Evolutionary conservation across 2,329 filamentous ascomycete genomes (phyloP), one percentile per base, ranked within the genome.

Genomic region (Alternaria triticimaculans): DNA sequence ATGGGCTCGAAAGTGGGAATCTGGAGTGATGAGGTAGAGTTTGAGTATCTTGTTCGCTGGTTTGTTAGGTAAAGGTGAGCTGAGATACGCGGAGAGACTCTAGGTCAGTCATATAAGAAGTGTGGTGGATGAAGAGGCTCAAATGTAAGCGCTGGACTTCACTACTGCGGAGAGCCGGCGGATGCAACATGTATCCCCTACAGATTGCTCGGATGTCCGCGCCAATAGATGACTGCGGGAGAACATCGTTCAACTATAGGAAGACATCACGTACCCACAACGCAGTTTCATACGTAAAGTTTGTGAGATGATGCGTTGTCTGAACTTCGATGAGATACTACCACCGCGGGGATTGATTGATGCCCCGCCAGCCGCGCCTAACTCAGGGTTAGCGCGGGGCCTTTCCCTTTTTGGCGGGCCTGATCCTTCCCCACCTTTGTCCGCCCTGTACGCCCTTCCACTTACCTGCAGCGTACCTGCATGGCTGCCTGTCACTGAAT

Each of bases 151-250:
- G 37, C 44, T 65, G 46, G 64, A 50, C 51, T 62, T 54, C 43
- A 49, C 54, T 20, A 63, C 25, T 72, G 72, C 68, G 73, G 73
- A 76, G 73, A 75, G 71, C 72, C 73, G 73, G 58, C 37, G 49
- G 49, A 49, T 30, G 53, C 49, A 15, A 33, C 37, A 41, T 41
- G 37, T 18, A 3, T 41, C 0, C 37, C 37, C 26, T 61, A 37
- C 58, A 46, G 43, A 6, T 48, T 14, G 41, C 23, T 26, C 44
- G 51, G 45, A 62, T 1, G 37, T 43, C 33, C 33, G 53, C 53
- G 25, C 25, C 53, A 44, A 43, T 25, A 2, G 49, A 53, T 6
- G 20, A 23, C 20, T 41, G 49, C 30, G 30, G 49, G 6, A 21
- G n/a, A 25, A 21, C 49, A 53, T 11, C 20, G 4, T 25, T 37